A percentile compares a stretch with the other conserved stretches of the same genome.
Evolutionary conservation across 495 filamentous ascomycete species (phyloP).

Genomic region (Neurospora tetraspora): DNA sequence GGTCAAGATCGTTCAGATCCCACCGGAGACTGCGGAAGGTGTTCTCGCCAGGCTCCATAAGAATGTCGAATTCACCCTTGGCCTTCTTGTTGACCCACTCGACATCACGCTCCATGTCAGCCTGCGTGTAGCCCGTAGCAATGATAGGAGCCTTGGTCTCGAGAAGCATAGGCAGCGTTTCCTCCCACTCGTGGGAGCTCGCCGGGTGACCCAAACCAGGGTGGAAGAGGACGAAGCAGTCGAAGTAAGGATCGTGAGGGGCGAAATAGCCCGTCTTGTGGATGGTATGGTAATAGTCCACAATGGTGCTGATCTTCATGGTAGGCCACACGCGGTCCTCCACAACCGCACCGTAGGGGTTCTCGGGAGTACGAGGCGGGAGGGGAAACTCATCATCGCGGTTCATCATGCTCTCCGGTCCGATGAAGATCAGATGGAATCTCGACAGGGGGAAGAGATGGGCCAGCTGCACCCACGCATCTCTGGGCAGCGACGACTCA

Average conservation of each 20-base stretch:
- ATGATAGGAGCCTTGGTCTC: conserved; percentile 94
- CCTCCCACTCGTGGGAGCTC: conserved; percentile 84
- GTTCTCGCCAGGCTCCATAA: conserved; percentile 90
- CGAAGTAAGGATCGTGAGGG: conserved; percentile 95
- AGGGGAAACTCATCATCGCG: conserved; percentile 84
- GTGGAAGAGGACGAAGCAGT: conserved; percentile 93
- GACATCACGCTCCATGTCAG: conserved; percentile 85
- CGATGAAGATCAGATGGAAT: conserved; percentile 88
- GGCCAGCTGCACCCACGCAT: conserved; percentile 85
- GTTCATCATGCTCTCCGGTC: conserved; percentile 88
- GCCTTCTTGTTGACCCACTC: conserved; percentile 78
- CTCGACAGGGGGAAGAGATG: conserved; percentile 76
- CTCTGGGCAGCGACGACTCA: conserved; percentile 87
- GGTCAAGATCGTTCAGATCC: conserved; percentile 95
- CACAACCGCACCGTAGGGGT: conserved; percentile 86
- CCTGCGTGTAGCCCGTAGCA: conserved; percentile 90
- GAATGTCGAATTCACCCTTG: conserved; percentile 78
- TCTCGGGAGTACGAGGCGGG: conserved; percentile 67
- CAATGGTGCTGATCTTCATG: conserved; percentile 93
- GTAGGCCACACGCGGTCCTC: conserved; percentile 76
- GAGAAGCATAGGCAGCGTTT: conserved; percentile 76
- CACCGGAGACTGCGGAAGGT: conserved; percentile 87
- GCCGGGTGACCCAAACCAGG: conserved; percentile 91
- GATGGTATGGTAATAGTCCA: conserved; percentile 96
- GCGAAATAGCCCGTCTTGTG: conserved; percentile 81